Conservation (phyloP, 2,329 filamentous ascomycete genomes). For the Cordyceps javanica region DNA sequence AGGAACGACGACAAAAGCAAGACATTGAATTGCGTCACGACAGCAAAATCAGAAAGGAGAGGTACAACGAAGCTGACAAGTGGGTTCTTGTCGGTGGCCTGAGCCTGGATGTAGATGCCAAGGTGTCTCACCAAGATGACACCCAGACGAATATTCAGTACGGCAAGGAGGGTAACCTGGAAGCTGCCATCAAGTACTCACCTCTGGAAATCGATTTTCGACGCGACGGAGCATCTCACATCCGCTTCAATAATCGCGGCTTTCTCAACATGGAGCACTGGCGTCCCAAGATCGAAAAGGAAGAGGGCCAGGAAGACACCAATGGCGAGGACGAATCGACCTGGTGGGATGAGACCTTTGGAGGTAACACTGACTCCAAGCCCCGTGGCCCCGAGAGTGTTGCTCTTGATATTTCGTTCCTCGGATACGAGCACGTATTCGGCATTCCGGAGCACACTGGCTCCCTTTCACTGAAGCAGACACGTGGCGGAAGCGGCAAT, state of each 20-base stretch:
- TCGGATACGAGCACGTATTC: slow-evolving; percentile 85
- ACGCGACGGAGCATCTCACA: slow-evolving; percentile 71
- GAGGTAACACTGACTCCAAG: slow-evolving; percentile 91
- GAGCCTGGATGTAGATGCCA: slow-evolving; percentile 63
- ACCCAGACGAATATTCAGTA: slow-evolving; percentile 70
- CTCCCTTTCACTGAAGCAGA: slow-evolving; percentile 81
- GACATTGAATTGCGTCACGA: slow-evolving; percentile 82
- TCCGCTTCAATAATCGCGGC: slow-evolving; percentile 87
- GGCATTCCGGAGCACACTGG: slow-evolving; percentile 93
- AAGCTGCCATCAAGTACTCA: slow-evolving; percentile 75
- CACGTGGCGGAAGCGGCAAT: slow-evolving; percentile 78
- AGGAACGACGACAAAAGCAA: slow-evolving; percentile 82
- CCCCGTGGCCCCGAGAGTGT: slow-evolving; percentile 92
- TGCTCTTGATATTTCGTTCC: slow-evolving; percentile 84
- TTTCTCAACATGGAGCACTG: slow-evolving; percentile 93
- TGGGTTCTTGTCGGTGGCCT: slow-evolving; percentile 83
- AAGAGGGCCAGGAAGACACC: slow-evolving; percentile 40
- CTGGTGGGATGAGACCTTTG: slow-evolving; percentile 97
- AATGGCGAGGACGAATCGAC: slow-evolving; percentile 71
- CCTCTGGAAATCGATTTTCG: slow-evolving; percentile 86
- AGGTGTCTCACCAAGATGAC: slow-evolving; percentile 59
- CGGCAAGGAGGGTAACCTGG: slow-evolving; percentile 67
- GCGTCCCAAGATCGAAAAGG: slow-evolving; percentile 73
- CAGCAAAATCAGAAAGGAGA: slow-evolving; percentile 80
- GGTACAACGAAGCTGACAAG: slow-evolving; percentile 86